Evolutionary conservation across 2,329 filamentous ascomycete species (phyloP).

Genomic region (Aspergillus sp.): DNA sequence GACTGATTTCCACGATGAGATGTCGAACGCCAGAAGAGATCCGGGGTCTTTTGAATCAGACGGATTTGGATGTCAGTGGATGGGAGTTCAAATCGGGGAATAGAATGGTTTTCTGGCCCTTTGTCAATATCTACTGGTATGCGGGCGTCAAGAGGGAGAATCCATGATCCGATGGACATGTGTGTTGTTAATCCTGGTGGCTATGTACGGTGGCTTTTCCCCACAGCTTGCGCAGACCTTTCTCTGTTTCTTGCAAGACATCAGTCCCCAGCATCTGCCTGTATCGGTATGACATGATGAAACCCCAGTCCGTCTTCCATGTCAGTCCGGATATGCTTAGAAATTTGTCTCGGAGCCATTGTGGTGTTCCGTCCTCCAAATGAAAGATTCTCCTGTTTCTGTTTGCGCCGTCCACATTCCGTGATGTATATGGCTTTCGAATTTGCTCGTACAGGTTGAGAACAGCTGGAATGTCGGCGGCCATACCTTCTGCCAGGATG

Average conservation of each 20-base stretch:
- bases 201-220: neutral
- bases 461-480: neutral
- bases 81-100: conserved; percentile 24
- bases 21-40: conserved; percentile 68
- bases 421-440: conserved; percentile 17
- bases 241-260: conserved; percentile 7
- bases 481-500: too few relatives aligned
- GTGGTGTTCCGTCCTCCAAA: conserved; percentile 16
- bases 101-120: conserved; percentile 18
- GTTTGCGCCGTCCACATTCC: conserved; percentile 17
- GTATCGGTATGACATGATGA: conserved; percentile 15
- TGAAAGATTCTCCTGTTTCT: conserved; percentile 18
- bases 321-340: conserved; percentile 16
- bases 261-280: conserved; percentile 13
- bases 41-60: conserved; percentile 53
- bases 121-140: conserved; percentile 20
- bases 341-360: conserved; percentile 13
- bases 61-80: conserved; percentile 8
- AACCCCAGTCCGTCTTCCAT: conserved; percentile 18
- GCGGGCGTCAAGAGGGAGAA: conserved; percentile 10
- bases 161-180: neutral
- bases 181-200: neutral
- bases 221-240: neutral
- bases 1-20: conserved; percentile 64
- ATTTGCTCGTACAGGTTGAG: conserved; percentile 16